These are phyloP conservation scores for Ganoderma boninense DNA, from an alignment of 1,284 basidiomycete genomes.

Conservation along the genomic window DNA sequence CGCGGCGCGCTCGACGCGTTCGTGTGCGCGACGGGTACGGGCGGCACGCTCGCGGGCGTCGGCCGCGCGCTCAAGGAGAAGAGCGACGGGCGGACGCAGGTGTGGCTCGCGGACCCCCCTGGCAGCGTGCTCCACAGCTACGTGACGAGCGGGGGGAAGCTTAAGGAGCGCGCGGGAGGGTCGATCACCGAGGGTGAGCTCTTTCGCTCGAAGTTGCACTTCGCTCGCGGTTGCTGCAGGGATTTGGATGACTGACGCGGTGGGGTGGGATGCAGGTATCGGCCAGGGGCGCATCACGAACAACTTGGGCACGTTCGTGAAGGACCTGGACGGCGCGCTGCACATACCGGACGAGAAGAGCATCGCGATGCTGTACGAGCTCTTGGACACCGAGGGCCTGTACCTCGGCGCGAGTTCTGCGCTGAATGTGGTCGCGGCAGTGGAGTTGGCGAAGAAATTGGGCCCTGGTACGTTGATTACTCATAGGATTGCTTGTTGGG, in stretches of 20 bases:
- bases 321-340: slow-evolving; percentile 84
- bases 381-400: slow-evolving; percentile 92
- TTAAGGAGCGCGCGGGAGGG: slow-evolving; percentile 84
- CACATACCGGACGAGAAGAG: slow-evolving; percentile 91
- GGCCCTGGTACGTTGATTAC: slow-evolving; percentile 67
- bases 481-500: not conserved
- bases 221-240: not conserved
- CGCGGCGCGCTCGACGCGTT: slow-evolving; percentile 87
- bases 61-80: slow-evolving; percentile 90
- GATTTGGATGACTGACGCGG: slow-evolving; percentile 16
- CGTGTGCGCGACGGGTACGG: slow-evolving; percentile 94
- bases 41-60: slow-evolving; percentile 93
- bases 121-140: slow-evolving; percentile 93
- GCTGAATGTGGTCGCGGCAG: slow-evolving; percentile 94
- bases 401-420: slow-evolving; percentile 98
- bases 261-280: slow-evolving; percentile 67
- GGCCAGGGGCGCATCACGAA: slow-evolving; percentile 98
- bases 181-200: slow-evolving; percentile 95
- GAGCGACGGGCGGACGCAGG: slow-evolving; percentile 83
- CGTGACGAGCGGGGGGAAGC: slow-evolving; percentile 82
- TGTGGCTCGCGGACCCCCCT: slow-evolving; percentile 97
- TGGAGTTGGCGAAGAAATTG: slow-evolving; percentile 86
- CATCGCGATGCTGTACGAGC: slow-evolving; percentile 93
- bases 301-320: slow-evolving; percentile 89
- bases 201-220: not conserved